Conservation (phyloP, 441 rosid species). For the Gossypium aridum region DNA sequence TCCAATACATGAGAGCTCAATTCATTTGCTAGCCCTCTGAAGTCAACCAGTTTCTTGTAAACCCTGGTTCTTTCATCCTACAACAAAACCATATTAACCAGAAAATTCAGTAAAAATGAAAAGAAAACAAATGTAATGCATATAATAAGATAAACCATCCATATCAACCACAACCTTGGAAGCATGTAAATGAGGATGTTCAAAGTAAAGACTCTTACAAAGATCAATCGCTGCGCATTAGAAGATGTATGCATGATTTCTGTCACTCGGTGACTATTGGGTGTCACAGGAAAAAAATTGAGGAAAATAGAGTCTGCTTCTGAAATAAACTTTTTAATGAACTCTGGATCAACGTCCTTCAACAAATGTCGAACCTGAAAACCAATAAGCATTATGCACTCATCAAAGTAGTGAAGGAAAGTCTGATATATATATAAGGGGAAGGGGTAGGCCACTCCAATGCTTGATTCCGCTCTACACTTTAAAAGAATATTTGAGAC, state of each 20-base stretch:
- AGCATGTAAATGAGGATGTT: not conserved
- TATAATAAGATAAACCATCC: slow-evolving; percentile 3
- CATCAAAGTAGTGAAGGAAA: not conserved
- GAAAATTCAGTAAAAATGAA: slow-evolving; percentile 6
- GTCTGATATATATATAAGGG: not conserved
- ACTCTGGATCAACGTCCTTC: slow-evolving; percentile 51
- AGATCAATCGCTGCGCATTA: slow-evolving; percentile 48
- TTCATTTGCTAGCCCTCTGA: slow-evolving; percentile 60
- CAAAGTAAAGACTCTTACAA: slow-evolving; percentile 43
- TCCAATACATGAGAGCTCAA: slow-evolving; percentile 70
- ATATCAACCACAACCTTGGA: slow-evolving; percentile 8
- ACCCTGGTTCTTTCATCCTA: slow-evolving; percentile 84
- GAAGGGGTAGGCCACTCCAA: not conserved
- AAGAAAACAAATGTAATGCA: slow-evolving; percentile 3
- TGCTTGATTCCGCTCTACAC: not conserved
- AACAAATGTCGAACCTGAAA: slow-evolving; percentile 58
- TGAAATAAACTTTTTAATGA: slow-evolving; percentile 43
- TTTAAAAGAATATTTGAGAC: not conserved
- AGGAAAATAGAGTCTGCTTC: slow-evolving; percentile 38
- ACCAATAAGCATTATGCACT: slow-evolving; percentile 4
- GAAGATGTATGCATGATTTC: slow-evolving; percentile 56
- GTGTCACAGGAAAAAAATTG: slow-evolving; percentile 68
- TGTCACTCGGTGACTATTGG: slow-evolving; percentile 82
- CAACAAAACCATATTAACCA: slow-evolving; percentile 6
- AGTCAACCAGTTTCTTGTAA: slow-evolving; percentile 70